Evolutionary conservation across 805 yeast genomes (phyloP).

Genomic region (Priceomyces castillae): DNA sequence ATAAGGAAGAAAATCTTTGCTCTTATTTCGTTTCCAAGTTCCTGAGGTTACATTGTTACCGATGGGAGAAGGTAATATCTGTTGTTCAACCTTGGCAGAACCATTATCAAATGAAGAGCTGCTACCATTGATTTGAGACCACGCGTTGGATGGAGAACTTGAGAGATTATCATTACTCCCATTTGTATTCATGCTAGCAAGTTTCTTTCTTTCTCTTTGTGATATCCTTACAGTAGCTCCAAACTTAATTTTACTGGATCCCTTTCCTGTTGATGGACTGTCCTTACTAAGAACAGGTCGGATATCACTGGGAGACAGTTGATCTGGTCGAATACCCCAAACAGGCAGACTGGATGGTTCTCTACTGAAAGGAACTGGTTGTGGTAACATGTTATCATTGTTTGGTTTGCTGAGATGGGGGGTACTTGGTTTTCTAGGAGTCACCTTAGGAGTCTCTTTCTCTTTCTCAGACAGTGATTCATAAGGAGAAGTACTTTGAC

Average conservation of each 20-base stretch:
- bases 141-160: background rate
- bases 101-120: background rate
- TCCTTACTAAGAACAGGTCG: slow-evolving; percentile 9
- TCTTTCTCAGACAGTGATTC: background rate
- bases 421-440: background rate
- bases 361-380: background rate
- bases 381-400: background rate
- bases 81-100: background rate
- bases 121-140: background rate
- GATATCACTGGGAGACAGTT: background rate
- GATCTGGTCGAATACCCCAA: background rate
- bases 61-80: background rate
- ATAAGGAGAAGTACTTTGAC: background rate
- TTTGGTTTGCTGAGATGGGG: background rate
- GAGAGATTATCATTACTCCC: background rate
- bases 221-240: slow-evolving; percentile 46
- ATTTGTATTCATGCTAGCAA: slow-evolving; percentile 16
- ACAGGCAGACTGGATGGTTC: background rate
- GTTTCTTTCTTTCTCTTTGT: slow-evolving; percentile 57
- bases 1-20: background rate
- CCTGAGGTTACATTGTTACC: slow-evolving; percentile 3
- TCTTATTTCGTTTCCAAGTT: background rate
- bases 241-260: slow-evolving; percentile 25
- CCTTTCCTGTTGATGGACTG: slow-evolving; percentile 8
- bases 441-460: background rate